Percentiles rank a stretch among this genome's conserved stretches.
Evolutionary conservation across 352 stramenopile species (phyloP).

Genomic region (Thalassiosira exigua): DNA sequence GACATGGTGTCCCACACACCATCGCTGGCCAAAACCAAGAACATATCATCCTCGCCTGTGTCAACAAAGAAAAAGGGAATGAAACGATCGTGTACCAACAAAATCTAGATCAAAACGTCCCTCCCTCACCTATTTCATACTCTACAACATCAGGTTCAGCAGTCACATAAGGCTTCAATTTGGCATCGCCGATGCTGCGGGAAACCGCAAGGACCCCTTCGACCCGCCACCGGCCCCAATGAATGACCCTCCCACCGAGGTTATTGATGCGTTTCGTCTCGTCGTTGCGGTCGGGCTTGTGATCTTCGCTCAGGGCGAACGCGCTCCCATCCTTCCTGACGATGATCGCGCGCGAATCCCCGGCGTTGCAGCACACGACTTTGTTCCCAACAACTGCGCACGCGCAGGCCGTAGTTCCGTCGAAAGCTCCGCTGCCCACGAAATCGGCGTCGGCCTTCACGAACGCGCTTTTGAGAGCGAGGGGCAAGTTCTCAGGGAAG

Average conservation of each 20-base stretch:
- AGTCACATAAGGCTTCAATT: constrained; percentile 86
- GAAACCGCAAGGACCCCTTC: constrained; percentile 85
- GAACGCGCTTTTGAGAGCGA: constrained; percentile 80
- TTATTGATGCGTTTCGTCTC: constrained; percentile 86
- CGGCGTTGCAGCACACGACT: constrained; percentile 89
- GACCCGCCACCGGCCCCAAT: constrained; percentile 86
- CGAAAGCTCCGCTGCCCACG: constrained; percentile 69
- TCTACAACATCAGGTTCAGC: constrained; percentile 88
- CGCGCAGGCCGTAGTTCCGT: constrained; percentile 85
- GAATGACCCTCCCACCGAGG: constrained; percentile 83
- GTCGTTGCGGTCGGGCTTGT: constrained; percentile 85
- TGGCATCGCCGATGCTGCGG: constrained; percentile 77
- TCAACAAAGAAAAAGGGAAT: neutral
- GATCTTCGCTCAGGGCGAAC: constrained; percentile 83
- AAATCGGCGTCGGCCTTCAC: constrained; percentile 80
- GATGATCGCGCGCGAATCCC: constrained; percentile 87
- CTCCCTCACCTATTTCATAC: constrained; percentile 74
- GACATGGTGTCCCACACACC: constrained; percentile 90
- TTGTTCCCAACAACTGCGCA: constrained; percentile 84
- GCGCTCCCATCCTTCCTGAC: constrained; percentile 80
- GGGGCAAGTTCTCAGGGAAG: constrained; percentile 72
- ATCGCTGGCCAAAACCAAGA: constrained; percentile 88
- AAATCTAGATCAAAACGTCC: too few relatives aligned
- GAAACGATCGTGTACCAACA: constrained; percentile 1
- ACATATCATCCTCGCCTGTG: constrained; percentile 83